Conservation (phyloP, 805 yeast species). For the Ogataea minuta region DNA sequence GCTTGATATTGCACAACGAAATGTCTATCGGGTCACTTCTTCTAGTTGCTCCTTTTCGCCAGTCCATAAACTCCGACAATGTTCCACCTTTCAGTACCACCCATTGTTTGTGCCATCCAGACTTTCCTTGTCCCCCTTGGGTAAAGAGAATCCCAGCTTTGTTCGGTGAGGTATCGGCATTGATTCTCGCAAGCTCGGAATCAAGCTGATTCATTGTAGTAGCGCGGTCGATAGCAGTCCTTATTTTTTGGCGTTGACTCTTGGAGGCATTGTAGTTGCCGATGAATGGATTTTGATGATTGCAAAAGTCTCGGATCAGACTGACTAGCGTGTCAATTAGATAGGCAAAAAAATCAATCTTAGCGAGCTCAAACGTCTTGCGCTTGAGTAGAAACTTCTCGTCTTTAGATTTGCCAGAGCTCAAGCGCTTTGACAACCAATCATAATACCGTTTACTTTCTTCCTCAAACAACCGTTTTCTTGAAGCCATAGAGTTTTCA, state of each 20-base stretch:
- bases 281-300: conserved; percentile 16
- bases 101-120: conserved; percentile 90
- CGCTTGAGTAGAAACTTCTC: conserved; percentile 33
- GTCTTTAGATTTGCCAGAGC: conserved; percentile 35
- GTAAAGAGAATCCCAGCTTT: conserved; percentile 53
- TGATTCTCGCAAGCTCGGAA: conserved; percentile 42
- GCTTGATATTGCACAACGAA: conserved; percentile 62
- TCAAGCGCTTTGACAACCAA: conserved; percentile 34
- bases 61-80: conserved; percentile 70
- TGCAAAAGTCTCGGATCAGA: conserved; percentile 16
- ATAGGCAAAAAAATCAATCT: conserved; percentile 31
- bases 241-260: conserved; percentile 18
- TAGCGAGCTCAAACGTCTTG: conserved; percentile 32
- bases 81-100: conserved; percentile 69
- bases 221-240: conserved; percentile 21
- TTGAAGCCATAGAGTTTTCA: conserved; percentile 17
- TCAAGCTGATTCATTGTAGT: conserved; percentile 32
- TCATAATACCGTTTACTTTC: conserved; percentile 38
- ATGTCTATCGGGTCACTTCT: conserved; percentile 69
- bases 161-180: conserved; percentile 9
- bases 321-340: conserved; percentile 28
- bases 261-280: conserved; percentile 13
- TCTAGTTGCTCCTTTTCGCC: conserved; percentile 66
- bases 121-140: conserved; percentile 57
- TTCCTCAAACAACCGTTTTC: conserved; percentile 34